Conservation (phyloP, 2,329 filamentous ascomycete species). For the Didymellaceae sp. region DNA sequence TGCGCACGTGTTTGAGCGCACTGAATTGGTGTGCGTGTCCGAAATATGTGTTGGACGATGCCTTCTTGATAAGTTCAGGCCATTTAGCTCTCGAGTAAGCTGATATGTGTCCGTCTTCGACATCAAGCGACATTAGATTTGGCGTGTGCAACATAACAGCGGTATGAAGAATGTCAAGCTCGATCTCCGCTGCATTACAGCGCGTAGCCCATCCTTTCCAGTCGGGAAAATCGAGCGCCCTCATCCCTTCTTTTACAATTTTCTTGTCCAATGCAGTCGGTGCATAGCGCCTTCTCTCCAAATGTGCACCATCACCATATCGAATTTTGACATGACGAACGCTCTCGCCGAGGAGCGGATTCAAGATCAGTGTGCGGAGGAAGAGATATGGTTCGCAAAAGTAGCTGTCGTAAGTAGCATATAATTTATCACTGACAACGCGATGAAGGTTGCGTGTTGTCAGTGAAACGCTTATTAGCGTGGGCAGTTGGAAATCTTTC, state of each 20-base stretch:
- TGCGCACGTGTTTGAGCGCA: constrained; percentile 22
- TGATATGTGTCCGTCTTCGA: constrained; percentile 23
- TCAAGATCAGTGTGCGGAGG: constrained; percentile 33
- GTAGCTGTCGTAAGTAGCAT: constrained; percentile 28
- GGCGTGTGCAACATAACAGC: constrained; percentile 35
- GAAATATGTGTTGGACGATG: constrained; percentile 17
- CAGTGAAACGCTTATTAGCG: constrained; percentile 29
- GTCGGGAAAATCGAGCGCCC: constrained; percentile 20
- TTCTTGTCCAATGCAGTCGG: constrained; percentile 35
- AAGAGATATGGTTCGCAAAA: constrained; percentile 38
- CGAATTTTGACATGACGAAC: constrained; percentile 26
- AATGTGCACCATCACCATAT: constrained; percentile 19
- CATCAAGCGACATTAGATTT: constrained; percentile 25
- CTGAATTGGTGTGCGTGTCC: constrained; percentile 28
- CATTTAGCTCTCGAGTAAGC: constrained; percentile 25
- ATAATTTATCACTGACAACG: constrained; percentile 29
- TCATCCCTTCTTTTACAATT: constrained; percentile 35
- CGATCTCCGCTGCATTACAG: constrained; percentile 24
- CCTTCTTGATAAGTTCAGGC: constrained; percentile 28
- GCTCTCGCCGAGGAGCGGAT: constrained; percentile 21
- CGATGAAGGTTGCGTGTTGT: constrained; percentile 33
- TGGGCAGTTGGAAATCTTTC: constrained; percentile 23
- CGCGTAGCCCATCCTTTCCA: constrained; percentile 37
- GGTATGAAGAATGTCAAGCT: constrained; percentile 28
- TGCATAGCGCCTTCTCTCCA: constrained; percentile 14